Evolutionary conservation across 441 rosid genomes (phyloP), one percentile per base, ranked within the genome.

Genomic region (Aquilaria agallochum): DNA sequence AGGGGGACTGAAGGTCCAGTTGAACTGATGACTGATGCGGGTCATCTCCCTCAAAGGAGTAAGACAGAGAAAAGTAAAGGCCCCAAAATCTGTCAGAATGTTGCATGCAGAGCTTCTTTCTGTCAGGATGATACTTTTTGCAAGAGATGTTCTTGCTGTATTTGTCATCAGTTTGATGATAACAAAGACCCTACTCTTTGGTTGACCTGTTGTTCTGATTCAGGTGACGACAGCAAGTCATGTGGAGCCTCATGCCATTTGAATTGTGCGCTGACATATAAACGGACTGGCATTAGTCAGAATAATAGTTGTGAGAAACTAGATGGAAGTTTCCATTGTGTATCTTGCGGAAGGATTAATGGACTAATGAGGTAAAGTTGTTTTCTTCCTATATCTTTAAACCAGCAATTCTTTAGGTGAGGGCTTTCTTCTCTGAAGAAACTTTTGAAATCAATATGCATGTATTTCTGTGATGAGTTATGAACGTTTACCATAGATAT

Each of bases 171-270:
- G 53, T 83, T 78, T 32, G 89, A 83, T 71, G 82, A 83, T 55
- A 83, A 83, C 72, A 83, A 83, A 68, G 88, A 83, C 68, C 85
- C 83, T 55, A 80, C 83, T 73, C 75, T 80, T n/a, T 83, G 86
- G 89, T 55, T 83, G 53, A 79, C 80, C 34, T 83, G 89, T 55
- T 73, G 77, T 56, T 74, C 80, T 15, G 82, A 75, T 54, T 64
- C 78, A 58, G 72, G 65, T 31, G 76, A 63, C 63, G 77, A 71
- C 30, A 73, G 58, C 34, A 71, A 62, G 58, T 78, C 75, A 44
- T 83, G 89, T 66, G 84, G 85, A 54, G 55, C 75, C 55, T 80
- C 86, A 1, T 83, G 82, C 67, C 89, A 80, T 76, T 76, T 80
- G 50, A 74, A 76, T 60, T 83, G 89, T 59, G 84, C 82, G 55